These are phyloP conservation scores for Phytophthora sp. DNA, from an alignment of 352 stramenopile genomes.

Conservation along the genomic window DNA sequence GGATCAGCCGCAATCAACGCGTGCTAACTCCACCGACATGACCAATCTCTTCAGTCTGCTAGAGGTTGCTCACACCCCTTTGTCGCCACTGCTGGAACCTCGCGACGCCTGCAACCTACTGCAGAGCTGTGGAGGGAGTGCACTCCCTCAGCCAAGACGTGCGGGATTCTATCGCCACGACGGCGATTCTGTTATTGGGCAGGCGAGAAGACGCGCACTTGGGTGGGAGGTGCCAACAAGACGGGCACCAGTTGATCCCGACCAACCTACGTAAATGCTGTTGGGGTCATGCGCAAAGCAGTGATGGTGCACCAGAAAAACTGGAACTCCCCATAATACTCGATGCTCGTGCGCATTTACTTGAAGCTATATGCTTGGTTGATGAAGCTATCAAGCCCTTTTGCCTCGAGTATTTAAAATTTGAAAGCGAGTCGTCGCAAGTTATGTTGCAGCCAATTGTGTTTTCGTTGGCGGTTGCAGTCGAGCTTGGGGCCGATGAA, in stretches of 20 bases:
- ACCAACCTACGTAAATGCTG: background rate
- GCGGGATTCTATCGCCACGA: constrained; percentile 1
- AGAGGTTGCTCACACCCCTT: background rate
- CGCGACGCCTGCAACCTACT: background rate
- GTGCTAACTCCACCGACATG: too few relatives aligned
- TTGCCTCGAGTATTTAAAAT: constrained; percentile 1
- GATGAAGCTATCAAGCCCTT: constrained; percentile 5
- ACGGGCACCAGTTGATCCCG: constrained; percentile 7
- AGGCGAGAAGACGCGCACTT: background rate
- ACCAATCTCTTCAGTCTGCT: too few relatives aligned
- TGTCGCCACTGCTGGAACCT: background rate
- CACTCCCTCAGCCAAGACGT: background rate
- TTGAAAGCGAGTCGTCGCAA: background rate
- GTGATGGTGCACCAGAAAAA: background rate
- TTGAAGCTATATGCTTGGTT: constrained; percentile 3
- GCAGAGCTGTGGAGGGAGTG: background rate
- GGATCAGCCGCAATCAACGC: too few relatives aligned
- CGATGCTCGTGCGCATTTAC: background rate
- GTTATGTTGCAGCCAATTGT: constrained; percentile 6
- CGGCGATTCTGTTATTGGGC: constrained; percentile 2
- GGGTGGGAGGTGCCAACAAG: background rate
- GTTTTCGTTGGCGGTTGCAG: background rate
- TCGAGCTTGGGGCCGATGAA: background rate
- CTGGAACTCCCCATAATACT: background rate
- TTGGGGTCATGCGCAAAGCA: background rate